Conservation (phyloP, 2,329 filamentous ascomycete genomes). For the Diplodia sapinea region DNA sequence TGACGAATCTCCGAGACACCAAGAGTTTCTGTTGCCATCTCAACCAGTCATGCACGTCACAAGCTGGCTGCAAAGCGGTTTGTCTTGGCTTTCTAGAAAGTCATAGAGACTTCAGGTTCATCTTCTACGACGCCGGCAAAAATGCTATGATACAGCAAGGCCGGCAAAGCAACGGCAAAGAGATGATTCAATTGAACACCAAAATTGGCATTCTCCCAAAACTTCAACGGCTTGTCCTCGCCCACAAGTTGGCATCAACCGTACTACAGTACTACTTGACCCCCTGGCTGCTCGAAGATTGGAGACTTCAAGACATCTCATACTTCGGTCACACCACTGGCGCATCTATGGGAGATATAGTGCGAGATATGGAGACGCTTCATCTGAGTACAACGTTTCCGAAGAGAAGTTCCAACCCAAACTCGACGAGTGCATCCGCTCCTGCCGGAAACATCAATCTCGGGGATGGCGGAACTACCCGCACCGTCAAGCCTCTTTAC, state of each 20-base stretch:
- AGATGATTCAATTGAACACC: neutral
- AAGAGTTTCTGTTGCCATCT: constrained; percentile 39
- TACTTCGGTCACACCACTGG: constrained; percentile 33
- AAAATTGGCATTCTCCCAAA: constrained; percentile 30
- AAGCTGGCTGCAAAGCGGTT: constrained; percentile 17
- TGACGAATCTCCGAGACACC: constrained; percentile 37
- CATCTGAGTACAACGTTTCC: constrained; percentile 34
- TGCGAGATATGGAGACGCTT: constrained; percentile 34
- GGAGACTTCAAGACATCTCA: constrained; percentile 35
- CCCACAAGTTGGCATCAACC: constrained; percentile 35
- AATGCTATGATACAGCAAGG: neutral
- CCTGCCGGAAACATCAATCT: too few species aligned
- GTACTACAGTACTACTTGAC: constrained; percentile 37
- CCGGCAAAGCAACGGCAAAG: neutral
- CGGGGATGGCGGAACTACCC: too few species aligned
- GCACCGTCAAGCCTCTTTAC: neutral
- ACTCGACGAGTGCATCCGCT: neutral
- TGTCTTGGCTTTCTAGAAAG: constrained; percentile 38
- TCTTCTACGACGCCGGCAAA: constrained; percentile 36
- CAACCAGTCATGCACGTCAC: constrained; percentile 25
- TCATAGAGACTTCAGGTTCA: constrained; percentile 36
- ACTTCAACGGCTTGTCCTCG: constrained; percentile 36
- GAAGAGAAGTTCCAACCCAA: neutral
- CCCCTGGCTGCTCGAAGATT: constrained; percentile 37
- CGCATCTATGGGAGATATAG: constrained; percentile 17